Evolutionary conservation across 768 basidiomycete species (phyloP).

Genomic region (Cyclocybe cylindracea): DNA sequence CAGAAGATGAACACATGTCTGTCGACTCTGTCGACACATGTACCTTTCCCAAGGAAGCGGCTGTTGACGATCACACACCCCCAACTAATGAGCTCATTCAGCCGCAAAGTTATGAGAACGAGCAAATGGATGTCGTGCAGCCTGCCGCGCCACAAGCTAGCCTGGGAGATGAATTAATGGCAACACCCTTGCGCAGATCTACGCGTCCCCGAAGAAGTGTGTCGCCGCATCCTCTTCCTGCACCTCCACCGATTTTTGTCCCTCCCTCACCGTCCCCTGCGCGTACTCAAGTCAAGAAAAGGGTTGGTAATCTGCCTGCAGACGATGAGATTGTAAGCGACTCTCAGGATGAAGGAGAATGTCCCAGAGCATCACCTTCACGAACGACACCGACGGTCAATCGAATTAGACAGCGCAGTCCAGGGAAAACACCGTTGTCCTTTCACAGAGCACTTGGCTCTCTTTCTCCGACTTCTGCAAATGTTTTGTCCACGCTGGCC

Average conservation of each 20-base stretch:
- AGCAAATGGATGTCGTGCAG: too few relatives aligned
- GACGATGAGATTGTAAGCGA: conserved; percentile 19
- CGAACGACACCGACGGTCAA: conserved; percentile 7
- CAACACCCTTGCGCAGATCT: conserved; percentile 37
- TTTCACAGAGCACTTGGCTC: conserved; percentile 49
- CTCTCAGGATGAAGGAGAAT: conserved; percentile 20
- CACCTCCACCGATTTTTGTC: conserved; percentile 6
- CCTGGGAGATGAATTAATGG: conserved; percentile 8
- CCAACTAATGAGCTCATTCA: too few relatives aligned
- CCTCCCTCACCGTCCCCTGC: conserved; percentile 19
- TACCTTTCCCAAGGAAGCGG: too few relatives aligned
- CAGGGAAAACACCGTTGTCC: conserved; percentile 17
- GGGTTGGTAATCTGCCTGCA: conserved; percentile 3
- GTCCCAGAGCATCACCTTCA: conserved; percentile 13
- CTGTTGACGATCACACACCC: too few relatives aligned
- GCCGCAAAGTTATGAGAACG: too few relatives aligned
- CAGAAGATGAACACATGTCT: neutral
- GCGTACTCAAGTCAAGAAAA: conserved; percentile 21
- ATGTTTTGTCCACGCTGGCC: conserved; percentile 24
- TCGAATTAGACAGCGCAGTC: conserved; percentile 22
- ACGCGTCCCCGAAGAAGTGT: conserved; percentile 39
- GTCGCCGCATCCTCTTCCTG: conserved; percentile 23
- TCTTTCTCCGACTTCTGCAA: conserved; percentile 58
- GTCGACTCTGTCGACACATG: too few relatives aligned
- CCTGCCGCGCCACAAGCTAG: too few relatives aligned